Evolutionary conservation across 805 yeast genomes (phyloP), one percentile per base, ranked within the genome.

Genomic region (Saturnispora halmiae): DNA sequence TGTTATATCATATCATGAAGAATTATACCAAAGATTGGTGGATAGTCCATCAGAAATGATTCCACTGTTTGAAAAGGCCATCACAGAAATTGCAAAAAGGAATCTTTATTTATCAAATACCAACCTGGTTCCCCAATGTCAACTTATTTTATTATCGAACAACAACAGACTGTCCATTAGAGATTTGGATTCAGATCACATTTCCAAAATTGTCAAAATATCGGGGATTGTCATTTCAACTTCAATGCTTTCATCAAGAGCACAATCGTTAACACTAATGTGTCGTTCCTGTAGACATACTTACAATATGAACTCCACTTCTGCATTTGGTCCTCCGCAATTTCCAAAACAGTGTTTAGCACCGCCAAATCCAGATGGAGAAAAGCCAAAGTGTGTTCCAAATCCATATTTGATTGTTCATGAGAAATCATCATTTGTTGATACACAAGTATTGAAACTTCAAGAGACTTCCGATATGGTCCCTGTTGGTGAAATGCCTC

Each of bases 381-480:
- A 65, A 44, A 68, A 60, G 47, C 70, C 67, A 18, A 65, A 68
- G 45, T 92, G 99, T 65, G 95, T 95, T 1, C 75, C 79, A 11
- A 95, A 90, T 52, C 98, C 99, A 2, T 92, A 87, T 54, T 74
- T 84, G 28, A 83, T 92, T 45, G 87, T 85, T 24, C 98, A 92
- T 62, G 97, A 92, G 58, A 83, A 85, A 55, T 86, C 96, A 2
- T 67, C 75, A n/a, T 92, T 88, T 60, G 80, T 92, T 40, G 97
- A 92, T 63, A 97, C 94, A 59, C 99, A 92, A 63, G 78, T 82
- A 24, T 70, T 92, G 54, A 92, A 92, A 60, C 69, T 92, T 42
- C 99, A 92, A 61, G 98, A 92, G 59, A 72, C 92, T n/a, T 96
- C 97, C 10, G 99, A 92, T 59, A 84, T 84, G 80, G 96, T 92